Conservation (phyloP, 352 stramenopile genomes). For the Pythium dissotocum region DNA sequence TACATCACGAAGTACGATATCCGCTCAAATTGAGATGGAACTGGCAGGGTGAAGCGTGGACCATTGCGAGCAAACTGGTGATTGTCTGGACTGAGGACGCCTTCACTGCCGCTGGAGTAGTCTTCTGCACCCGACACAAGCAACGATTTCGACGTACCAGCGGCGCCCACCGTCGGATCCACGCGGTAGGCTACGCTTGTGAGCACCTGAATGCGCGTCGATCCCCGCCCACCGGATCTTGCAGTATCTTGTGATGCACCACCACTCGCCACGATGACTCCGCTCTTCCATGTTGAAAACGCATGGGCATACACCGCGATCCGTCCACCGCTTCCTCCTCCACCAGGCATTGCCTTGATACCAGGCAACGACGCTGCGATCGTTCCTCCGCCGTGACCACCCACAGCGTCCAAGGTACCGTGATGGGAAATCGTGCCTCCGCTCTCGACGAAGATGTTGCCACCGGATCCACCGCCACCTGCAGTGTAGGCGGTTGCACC, state of each 20-base stretch:
- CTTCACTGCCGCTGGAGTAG: constrained; percentile 22
- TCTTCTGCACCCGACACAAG: constrained; percentile 52
- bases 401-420: constrained; percentile 70
- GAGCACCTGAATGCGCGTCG: constrained; percentile 40
- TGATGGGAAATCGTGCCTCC: constrained; percentile 61
- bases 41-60: constrained; percentile 42
- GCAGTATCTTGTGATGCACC: constrained; percentile 46
- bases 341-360: constrained; percentile 51
- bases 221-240: constrained; percentile 43
- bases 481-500: constrained; percentile 56
- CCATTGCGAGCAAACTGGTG: constrained; percentile 47
- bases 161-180: constrained; percentile 67
- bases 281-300: constrained; percentile 84
- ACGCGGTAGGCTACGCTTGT: constrained; percentile 53
- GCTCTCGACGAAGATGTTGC: constrained; percentile 52
- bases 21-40: constrained; percentile 38
- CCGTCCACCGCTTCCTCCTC: constrained; percentile 86
- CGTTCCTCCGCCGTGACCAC: constrained; percentile 81
- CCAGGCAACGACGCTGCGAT: constrained; percentile 13
- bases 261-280: constrained; percentile 79
- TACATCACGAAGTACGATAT: constrained; percentile 83
- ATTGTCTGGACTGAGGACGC: constrained; percentile 23
- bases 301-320: constrained; percentile 91
- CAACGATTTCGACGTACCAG: constrained; percentile 68
- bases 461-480: constrained; percentile 59